A percentile compares a stretch with the other conserved stretches of the same genome.
Conservation (phyloP, 305 asterid species). For the Fraxinus velutina region DNA sequence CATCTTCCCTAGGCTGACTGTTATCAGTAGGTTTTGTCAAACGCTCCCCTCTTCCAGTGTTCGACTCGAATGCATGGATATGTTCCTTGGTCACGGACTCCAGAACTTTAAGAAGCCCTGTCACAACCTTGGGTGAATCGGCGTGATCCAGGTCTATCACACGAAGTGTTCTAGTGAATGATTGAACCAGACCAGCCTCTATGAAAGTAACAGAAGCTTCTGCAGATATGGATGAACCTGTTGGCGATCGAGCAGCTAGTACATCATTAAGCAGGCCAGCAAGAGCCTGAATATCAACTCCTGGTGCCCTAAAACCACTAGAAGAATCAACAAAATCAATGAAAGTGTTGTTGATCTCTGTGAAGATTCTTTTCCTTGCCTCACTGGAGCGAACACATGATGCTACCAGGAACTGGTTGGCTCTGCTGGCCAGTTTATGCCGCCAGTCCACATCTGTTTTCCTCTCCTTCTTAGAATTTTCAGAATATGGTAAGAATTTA, state of each 20-base stretch:
- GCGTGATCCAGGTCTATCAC: constrained; percentile 80
- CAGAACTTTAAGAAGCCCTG: constrained; percentile 81
- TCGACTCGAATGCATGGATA: constrained; percentile 71
- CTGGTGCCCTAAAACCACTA: constrained; percentile 59
- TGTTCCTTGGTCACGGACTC: constrained; percentile 92
- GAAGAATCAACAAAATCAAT: constrained; percentile 64
- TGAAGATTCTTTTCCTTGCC: constrained; percentile 86
- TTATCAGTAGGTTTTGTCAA: constrained; percentile 48
- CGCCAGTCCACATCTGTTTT: constrained; percentile 90
- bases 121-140: constrained; percentile 75
- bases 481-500: constrained; percentile 65
- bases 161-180: constrained; percentile 66
- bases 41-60: constrained; percentile 55
- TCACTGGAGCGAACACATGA: constrained; percentile 92
- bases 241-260: constrained; percentile 78
- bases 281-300: constrained; percentile 60
- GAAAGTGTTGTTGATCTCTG: constrained; percentile 59
- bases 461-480: constrained; percentile 55
- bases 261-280: constrained; percentile 79
- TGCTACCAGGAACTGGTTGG: constrained; percentile 85
- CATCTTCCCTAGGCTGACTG: constrained; percentile 45
- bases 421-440: constrained; percentile 85
- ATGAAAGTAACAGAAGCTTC: constrained; percentile 88
- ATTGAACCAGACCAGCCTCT: constrained; percentile 79
- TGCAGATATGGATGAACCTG: constrained; percentile 82